Conservation (phyloP, 1,284 basidiomycete genomes). For the Vanrija pseudolonga region DNA sequence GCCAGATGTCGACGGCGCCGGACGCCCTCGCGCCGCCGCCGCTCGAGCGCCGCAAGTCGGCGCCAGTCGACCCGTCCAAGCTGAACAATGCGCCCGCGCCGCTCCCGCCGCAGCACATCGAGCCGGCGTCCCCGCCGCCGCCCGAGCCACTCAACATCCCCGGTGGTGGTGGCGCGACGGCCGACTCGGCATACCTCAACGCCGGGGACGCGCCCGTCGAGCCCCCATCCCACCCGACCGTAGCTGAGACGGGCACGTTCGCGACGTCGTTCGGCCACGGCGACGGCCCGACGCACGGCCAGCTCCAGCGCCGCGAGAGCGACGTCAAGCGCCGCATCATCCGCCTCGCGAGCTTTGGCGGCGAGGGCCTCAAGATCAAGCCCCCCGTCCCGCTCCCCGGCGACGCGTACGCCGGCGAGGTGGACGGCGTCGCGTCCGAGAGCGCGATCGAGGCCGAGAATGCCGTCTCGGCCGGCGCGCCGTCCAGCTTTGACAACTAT, state of each 20-base stretch:
- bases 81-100: slow-evolving; percentile 40
- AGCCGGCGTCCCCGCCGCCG: slow-evolving; percentile 9
- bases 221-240: slow-evolving; percentile 28
- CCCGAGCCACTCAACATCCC: slow-evolving; percentile 7
- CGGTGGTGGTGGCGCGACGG: not conserved
- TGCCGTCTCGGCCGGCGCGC: no score
- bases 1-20: no score
- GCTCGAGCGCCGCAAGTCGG: slow-evolving; percentile 10
- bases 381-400: slow-evolving; percentile 11
- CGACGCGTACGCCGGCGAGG: no score
- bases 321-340: slow-evolving; percentile 30
- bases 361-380: slow-evolving; percentile 39
- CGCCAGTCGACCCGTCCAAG: slow-evolving; percentile 39
- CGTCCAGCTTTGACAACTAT: no score
- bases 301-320: slow-evolving; percentile 36
- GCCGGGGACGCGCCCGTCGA: slow-evolving; percentile 8
- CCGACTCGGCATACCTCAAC: slow-evolving; percentile 32
- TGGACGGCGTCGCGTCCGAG: no score
- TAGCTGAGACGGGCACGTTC: slow-evolving; percentile 42
- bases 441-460: no score
- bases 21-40: no score
- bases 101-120: slow-evolving; percentile 6
- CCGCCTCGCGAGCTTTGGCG: slow-evolving; percentile 41
- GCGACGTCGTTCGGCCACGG: slow-evolving; percentile 17
- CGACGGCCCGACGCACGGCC: slow-evolving; percentile 29